A percentile compares a stretch with the other conserved stretches of the same genome.
phyloP scores from a whole-genome alignment of 169 alveolate genomes.

The Cryptosporidium canis region DNA sequence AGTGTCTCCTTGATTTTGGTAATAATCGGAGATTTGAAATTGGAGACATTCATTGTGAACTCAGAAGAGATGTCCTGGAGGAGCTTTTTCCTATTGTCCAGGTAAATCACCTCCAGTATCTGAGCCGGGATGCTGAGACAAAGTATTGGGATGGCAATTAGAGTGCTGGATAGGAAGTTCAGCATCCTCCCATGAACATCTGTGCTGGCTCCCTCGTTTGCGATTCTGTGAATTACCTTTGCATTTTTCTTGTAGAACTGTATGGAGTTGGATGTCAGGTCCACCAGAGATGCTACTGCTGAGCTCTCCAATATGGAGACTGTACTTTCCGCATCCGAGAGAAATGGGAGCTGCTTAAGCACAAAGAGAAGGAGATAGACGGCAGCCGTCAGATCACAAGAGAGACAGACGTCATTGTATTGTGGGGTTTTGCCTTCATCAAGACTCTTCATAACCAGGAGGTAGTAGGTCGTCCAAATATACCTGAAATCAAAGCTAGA shows the following conservation, averaged over 20 bases:
- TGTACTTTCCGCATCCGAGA: background rate
- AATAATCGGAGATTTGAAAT: conserved; percentile 18
- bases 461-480: conserved; percentile 4
- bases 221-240: conserved; percentile 40
- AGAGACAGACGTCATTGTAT: conserved; percentile 9
- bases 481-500: background rate
- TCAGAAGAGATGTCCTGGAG: conserved; percentile 22
- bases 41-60: conserved; percentile 1
- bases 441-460: background rate
- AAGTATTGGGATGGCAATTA: conserved; percentile 39
- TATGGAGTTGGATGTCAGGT: conserved; percentile 33
- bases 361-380: conserved; percentile 7
- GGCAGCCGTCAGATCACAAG: conserved; percentile 29
- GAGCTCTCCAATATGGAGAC: background rate
- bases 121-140: conserved; percentile 39
- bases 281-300: conserved; percentile 8
- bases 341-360: conserved; percentile 18
- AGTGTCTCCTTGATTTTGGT: conserved; percentile 45
- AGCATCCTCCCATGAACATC: background rate
- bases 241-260: conserved; percentile 44
- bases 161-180: conserved; percentile 18
- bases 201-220: background rate
- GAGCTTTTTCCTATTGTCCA: conserved; percentile 22
- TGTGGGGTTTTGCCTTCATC: background rate
- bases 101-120: conserved; percentile 12